These are phyloP conservation scores for Cercospora berteroae DNA, from an alignment of 2,329 filamentous ascomycete genomes.

Conservation along the genomic window DNA sequence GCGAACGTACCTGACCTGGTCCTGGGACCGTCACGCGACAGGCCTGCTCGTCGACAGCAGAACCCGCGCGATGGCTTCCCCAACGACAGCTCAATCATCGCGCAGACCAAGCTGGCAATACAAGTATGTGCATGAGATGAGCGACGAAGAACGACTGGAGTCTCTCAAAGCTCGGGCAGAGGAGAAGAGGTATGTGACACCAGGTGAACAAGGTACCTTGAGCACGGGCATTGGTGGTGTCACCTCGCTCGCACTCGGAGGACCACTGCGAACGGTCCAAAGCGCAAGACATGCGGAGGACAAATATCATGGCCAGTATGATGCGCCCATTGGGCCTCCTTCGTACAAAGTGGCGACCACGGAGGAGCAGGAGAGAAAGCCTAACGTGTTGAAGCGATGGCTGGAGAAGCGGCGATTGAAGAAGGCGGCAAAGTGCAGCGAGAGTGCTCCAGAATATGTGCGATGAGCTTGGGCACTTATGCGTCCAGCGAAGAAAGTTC, in stretches of 20 bases:
- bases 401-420: constrained; percentile 22
- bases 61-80: neutral
- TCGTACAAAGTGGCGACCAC: constrained; percentile 17
- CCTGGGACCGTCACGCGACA: neutral
- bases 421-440: constrained; percentile 18
- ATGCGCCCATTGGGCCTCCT: constrained; percentile 23
- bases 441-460: constrained; percentile 18
- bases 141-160: constrained; percentile 23
- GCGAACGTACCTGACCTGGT: neutral
- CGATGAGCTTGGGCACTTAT: neutral
- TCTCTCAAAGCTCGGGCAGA: constrained; percentile 27
- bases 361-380: constrained; percentile 14
- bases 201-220: constrained; percentile 27
- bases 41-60: neutral
- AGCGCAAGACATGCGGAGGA: constrained; percentile 4
- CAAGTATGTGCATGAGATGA: constrained; percentile 27
- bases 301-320: constrained; percentile 23
- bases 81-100: neutral
- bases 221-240: constrained; percentile 14
- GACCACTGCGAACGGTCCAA: constrained; percentile 5
- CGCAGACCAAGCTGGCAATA: constrained; percentile 9
- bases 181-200: constrained; percentile 28
- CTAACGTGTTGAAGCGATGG: constrained; percentile 20
- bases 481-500: neutral
- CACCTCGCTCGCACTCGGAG: constrained; percentile 19